phyloP scores from a whole-genome alignment of 108 stramenopile genomes.

The Cyclostephanos tholiformis region DNA sequence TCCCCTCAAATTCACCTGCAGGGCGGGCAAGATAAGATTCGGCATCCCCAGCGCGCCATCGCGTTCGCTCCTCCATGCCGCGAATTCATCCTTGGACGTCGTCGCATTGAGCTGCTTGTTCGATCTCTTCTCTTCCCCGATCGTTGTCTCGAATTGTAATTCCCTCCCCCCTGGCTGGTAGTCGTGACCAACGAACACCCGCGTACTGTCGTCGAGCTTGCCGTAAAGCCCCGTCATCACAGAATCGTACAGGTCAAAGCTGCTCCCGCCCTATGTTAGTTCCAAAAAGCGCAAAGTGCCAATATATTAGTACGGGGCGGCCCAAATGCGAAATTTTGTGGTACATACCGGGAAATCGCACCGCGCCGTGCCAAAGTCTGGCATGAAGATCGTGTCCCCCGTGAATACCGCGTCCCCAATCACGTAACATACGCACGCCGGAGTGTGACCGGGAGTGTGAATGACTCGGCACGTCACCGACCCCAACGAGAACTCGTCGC shows the following conservation, averaged over 20 bases:
- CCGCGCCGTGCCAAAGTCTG: conserved; percentile 49
- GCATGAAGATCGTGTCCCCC: conserved; percentile 57
- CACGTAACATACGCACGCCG: conserved; percentile 54
- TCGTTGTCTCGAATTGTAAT: conserved; percentile 40
- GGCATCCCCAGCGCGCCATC: conserved; percentile 48
- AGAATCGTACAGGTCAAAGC: conserved; percentile 30
- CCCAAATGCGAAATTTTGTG: no score
- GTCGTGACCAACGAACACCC: conserved; percentile 53
- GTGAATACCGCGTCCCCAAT: conserved; percentile 50
- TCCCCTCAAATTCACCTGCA: conserved; percentile 62
- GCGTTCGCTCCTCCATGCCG: conserved; percentile 39
- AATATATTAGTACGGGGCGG: no score
- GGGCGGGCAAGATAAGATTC: conserved; percentile 44
- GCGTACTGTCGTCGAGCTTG: conserved; percentile 40
- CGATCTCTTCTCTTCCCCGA: conserved; percentile 47
- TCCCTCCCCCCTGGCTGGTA: conserved; percentile 51
- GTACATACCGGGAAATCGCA: conserved; percentile 60
- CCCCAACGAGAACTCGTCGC: conserved; percentile 41
- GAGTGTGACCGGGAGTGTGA: conserved; percentile 56
- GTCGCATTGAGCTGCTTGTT: conserved; percentile 46
- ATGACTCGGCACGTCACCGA: conserved; percentile 19
- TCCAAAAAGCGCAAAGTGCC: no score
- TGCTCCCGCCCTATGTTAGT: conserved; percentile 44
- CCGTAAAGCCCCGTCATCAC: conserved; percentile 28
- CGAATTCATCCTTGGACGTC: conserved; percentile 45